Evolutionary conservation across 805 yeast genomes (phyloP), one percentile per base, ranked within the genome.

Genomic region (Priceomyces melissophilus): DNA sequence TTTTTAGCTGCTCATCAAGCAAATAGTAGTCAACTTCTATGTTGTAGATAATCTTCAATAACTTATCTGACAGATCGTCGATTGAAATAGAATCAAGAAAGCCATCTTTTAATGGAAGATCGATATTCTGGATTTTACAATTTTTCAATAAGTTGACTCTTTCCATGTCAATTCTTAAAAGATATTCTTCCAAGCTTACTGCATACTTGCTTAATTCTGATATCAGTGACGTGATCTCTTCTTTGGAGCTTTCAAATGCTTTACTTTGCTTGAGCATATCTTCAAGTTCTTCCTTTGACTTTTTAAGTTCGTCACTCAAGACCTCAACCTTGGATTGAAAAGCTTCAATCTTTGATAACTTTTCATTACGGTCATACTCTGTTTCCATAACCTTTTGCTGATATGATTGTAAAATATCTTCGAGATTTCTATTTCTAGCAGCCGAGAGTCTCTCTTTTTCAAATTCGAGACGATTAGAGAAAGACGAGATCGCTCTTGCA

Each of bases 61-160:
- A 40, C 20, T 36, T 51, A 11, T 60, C 60, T n/a, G 58, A 58
- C 10, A 69, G 69, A 12, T 73, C 79, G 17, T 78, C 85, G 31
- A 86, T 65, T 0, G 88, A 82, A 16, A 87, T 64, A 17, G 67
- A 71, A 13, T 78, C 83, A 27, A 85, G 61, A 10, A 79, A 69
- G 0, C 89, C 89, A 17, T 75, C 76, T 4, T 57, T 50, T 25
- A 87, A 58, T 1, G 96, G 95, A 11, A 88, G 53, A 10, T 70
- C 65, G 15, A 84, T 69, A 41, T 77, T 82, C 40, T 86, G 86
- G 43, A 90, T 73, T 52, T 85, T 87, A 61, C 96, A 86, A 47
- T 78, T 79, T 47, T 82, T 80, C 44, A 89, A 67, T 13, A 78
- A 65, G 46, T 77, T 75, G 7, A 78, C 63, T 52, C 82, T 75